Percentiles rank a stretch among this genome's conserved stretches.
Evolutionary conservation across 495 filamentous ascomycete genomes (phyloP).

Genomic region (Lasiosphaeria ovina): DNA sequence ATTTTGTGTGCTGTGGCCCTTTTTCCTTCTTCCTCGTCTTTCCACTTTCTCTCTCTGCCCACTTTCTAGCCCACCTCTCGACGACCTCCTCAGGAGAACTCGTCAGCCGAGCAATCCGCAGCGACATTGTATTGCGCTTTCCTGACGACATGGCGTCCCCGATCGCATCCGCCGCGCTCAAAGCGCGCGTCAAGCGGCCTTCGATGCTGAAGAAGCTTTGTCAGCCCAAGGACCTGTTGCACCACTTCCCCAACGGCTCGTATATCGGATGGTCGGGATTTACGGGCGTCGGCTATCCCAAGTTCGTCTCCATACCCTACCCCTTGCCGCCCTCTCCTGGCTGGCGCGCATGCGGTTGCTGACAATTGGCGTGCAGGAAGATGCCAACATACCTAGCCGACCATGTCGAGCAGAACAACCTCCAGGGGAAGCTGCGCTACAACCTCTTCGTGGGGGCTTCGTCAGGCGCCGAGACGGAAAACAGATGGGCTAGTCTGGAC

Average conservation of each 20-base stretch:
- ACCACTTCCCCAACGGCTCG: conserved; percentile 75
- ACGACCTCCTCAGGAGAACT: background rate
- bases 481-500: conserved; percentile 78
- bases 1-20: background rate
- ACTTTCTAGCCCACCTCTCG: background rate
- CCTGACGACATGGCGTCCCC: conserved; percentile 35
- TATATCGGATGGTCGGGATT: conserved; percentile 92
- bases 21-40: background rate
- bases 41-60: background rate
- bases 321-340: background rate
- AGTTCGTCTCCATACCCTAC: conserved; percentile 51
- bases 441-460: conserved; percentile 86
- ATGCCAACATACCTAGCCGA: conserved; percentile 82
- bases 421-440: conserved; percentile 82
- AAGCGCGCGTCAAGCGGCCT: conserved; percentile 69
- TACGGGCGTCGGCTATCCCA: conserved; percentile 88
- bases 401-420: conserved; percentile 84
- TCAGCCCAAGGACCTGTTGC: conserved; percentile 73
- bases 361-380: conserved; percentile 52
- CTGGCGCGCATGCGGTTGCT: conserved; percentile 12
- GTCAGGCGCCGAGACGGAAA: conserved; percentile 87
- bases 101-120: background rate
- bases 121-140: background rate
- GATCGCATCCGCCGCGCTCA: conserved; percentile 69
- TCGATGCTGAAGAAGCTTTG: conserved; percentile 78